A percentile compares a stretch with the other conserved stretches of the same genome.
Evolutionary conservation across 208 protist genomes (phyloP).

Genomic region (Leishmania mexicana): DNA sequence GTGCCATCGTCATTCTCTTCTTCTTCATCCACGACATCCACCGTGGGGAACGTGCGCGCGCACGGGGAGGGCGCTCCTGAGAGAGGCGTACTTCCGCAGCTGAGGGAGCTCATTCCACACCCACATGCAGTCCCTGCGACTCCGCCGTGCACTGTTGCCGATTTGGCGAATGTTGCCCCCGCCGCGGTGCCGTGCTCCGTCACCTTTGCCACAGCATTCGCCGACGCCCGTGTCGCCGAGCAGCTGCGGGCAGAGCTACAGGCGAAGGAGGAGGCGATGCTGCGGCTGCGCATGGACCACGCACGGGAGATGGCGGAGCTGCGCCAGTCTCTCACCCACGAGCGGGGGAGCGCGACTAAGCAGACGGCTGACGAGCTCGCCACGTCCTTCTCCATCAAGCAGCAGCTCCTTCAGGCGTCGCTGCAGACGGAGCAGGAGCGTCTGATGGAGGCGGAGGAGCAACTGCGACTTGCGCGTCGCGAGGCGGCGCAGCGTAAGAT

Average conservation of each 20-base stretch:
- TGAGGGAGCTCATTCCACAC: neutral
- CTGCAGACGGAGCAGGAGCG: constrained; percentile 59
- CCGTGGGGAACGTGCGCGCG: neutral
- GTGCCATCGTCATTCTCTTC: neutral
- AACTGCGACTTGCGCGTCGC: constrained; percentile 28
- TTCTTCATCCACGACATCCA: neutral
- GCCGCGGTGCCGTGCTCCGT: neutral
- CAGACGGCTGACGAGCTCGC: constrained; percentile 54
- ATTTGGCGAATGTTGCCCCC: neutral
- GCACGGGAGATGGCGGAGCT: constrained; percentile 49
- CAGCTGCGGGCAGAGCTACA: constrained; percentile 43
- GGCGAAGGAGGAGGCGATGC: constrained; percentile 39
- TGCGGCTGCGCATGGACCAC: constrained; percentile 54
- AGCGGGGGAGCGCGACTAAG: constrained; percentile 42
- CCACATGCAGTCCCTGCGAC: neutral
- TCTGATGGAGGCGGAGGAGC: constrained; percentile 34
- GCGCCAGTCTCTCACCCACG: constrained; percentile 47
- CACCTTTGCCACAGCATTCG: constrained; percentile 1
- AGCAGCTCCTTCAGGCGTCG: constrained; percentile 48
- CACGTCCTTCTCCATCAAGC: constrained; percentile 59
- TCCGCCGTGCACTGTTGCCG: neutral
- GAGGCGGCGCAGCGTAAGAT: constrained; percentile 22
- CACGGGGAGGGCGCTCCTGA: neutral
- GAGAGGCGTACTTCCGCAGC: neutral
- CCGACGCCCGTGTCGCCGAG: constrained; percentile 20